Percentiles rank a stretch among this genome's conserved stretches.
phyloP scores from a whole-genome alignment of 2,329 filamentous ascomycete species.

The Pseudogymnoascus destructans region DNA sequence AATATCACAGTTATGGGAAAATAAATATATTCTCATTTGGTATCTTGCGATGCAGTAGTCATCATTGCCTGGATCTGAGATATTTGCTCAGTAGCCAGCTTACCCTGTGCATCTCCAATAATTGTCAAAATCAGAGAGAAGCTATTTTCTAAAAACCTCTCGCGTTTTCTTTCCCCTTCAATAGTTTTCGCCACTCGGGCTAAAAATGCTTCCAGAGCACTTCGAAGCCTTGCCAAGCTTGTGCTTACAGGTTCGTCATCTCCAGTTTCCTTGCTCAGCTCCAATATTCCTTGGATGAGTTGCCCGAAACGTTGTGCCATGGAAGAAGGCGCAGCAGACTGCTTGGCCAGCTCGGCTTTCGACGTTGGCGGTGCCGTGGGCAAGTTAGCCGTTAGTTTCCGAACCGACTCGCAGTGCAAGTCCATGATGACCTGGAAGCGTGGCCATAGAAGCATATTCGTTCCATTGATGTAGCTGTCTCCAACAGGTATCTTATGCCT shows the following conservation, averaged over 20 bases:
- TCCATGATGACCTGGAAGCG: constrained; percentile 92
- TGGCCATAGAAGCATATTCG: constrained; percentile 93
- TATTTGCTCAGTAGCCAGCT: constrained; percentile 61
- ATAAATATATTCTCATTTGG: background rate
- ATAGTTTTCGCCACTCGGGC: constrained; percentile 63
- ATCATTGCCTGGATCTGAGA: constrained; percentile 5
- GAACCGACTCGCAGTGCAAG: constrained; percentile 77
- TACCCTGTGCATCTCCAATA: constrained; percentile 63
- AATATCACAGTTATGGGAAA: background rate
- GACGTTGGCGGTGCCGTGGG: constrained; percentile 33
- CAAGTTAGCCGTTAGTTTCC: constrained; percentile 42
- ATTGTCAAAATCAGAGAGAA: constrained; percentile 92
- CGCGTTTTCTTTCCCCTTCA: constrained; percentile 65
- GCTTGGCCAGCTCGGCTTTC: constrained; percentile 40
- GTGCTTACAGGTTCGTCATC: constrained; percentile 87
- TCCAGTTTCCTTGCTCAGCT: constrained; percentile 75
- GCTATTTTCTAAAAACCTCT: constrained; percentile 89
- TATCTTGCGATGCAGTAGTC: background rate
- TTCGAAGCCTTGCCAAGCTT: constrained; percentile 62
- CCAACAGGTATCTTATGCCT: constrained; percentile 78
- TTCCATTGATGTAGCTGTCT: constrained; percentile 86
- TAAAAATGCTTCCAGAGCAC: constrained; percentile 74
- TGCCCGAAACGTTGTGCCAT: constrained; percentile 93
- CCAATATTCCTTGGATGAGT: constrained; percentile 71
- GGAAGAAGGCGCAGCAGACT: constrained; percentile 75